phyloP scores from a whole-genome alignment of 1,139 yeast species.

The Kurtzmaniella quercitrusa region DNA sequence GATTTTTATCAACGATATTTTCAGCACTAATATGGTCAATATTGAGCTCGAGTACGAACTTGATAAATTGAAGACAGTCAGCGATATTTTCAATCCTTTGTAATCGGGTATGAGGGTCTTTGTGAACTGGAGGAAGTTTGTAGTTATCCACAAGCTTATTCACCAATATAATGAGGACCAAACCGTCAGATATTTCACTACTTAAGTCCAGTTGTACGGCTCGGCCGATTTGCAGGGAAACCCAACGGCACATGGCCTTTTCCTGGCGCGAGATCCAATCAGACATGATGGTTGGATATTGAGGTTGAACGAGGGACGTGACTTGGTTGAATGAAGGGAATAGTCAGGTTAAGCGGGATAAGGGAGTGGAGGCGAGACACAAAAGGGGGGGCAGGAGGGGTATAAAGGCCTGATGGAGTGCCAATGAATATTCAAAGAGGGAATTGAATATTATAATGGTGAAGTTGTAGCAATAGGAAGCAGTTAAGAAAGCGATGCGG shows the following conservation, averaged over 20 bases:
- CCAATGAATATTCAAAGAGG: too few species aligned
- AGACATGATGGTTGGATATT: slow-evolving; percentile 1
- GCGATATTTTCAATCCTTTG: slow-evolving; percentile 64
- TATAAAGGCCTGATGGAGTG: too few species aligned
- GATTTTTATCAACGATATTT: slow-evolving; percentile 61
- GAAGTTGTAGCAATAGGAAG: too few species aligned
- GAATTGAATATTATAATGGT: too few species aligned
- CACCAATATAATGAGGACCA: slow-evolving; percentile 33
- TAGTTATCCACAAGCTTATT: slow-evolving; percentile 26
- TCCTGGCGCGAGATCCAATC: slow-evolving; percentile 44
- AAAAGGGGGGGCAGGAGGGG: too few species aligned
- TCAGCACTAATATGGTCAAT: slow-evolving; percentile 63
- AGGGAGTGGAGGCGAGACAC: too few species aligned
- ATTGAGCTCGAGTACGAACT: slow-evolving; percentile 47
- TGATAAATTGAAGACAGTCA: slow-evolving; percentile 52
- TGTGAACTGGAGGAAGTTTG: slow-evolving; percentile 28
- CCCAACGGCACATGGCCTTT: slow-evolving; percentile 47
- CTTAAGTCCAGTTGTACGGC: slow-evolving; percentile 22
- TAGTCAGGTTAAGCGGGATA: too few species aligned
- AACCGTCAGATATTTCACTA: slow-evolving; percentile 36
- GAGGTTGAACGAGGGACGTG: not conserved
- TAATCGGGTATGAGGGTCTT: slow-evolving; percentile 48
- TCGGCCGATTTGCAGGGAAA: slow-evolving; percentile 29
- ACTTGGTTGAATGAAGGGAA: not conserved
- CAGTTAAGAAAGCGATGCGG: too few species aligned